Evolutionary conservation across 306 rosid genomes (phyloP), one percentile per base, ranked within the genome.

Genomic region (Echinosophora koreensis): DNA sequence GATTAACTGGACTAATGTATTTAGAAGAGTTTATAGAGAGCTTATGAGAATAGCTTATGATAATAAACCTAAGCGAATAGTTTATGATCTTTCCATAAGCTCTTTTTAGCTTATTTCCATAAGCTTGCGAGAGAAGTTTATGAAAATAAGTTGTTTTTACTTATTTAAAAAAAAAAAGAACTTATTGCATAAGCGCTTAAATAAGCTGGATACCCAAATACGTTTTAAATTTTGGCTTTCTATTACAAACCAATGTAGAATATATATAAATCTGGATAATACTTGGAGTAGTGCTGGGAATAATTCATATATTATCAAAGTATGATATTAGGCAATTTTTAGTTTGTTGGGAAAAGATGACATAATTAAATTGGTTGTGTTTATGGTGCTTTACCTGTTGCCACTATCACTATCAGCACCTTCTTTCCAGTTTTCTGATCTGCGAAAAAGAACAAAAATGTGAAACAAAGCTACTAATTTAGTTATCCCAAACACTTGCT

Each of bases 331-430:
- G 22, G 54, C 4, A 54, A 37, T 35, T 5, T 35, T 55, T 54
- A 11, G 16, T 54, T 12, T 6, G 72, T 17, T 71, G 0, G 7
- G 4, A 35, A 17, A 71, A 55, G 18, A 55, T 56, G 15, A 38
- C 58, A 55, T 4, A 71, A 55, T 57, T 8, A 27, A 39, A 22
- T 57, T 41, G 39, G 39, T 64, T 8, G 66, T 4, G 52, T 38
- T 7, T 27, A 62, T n/a, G 22, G 28, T 22, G 28, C 14, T 28
- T 10, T 73, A 73, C 77, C 77, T 73, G 58, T n/a, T 58, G 16
- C 44, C 66, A 27, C 66, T 65, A n/a, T n/a, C n/a, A n/a, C n/a
- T n/a, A 41, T 44, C 2, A 32, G 57, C 34, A 74, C 18, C 50
- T 15, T 60, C 47, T 30, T 74, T 60, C 61, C 8, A 8, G 30